These are phyloP conservation scores for Euptelea pleiosperma DNA, from an alignment of 164 flowering plant genomes.

Conservation along the genomic window DNA sequence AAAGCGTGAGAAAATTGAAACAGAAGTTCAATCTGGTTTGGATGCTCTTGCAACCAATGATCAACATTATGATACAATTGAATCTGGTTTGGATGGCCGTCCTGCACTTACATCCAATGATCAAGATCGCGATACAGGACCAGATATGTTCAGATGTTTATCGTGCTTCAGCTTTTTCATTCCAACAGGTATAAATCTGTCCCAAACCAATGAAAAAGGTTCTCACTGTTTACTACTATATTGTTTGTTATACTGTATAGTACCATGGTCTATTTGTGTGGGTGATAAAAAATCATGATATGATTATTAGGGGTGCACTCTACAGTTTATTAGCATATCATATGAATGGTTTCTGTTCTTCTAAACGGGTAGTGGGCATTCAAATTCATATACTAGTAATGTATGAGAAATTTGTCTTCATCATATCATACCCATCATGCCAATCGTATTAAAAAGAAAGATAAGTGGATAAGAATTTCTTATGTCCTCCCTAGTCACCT, in stretches of 20 bases:
- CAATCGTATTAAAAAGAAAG: too few species aligned
- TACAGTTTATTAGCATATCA: too few species aligned
- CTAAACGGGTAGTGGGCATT: too few species aligned
- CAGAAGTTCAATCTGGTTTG: slow-evolving; percentile 8
- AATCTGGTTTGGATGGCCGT: slow-evolving; percentile 6
- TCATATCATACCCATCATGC: too few species aligned
- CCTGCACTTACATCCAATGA: slow-evolving; percentile 17
- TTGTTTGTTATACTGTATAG: neutral
- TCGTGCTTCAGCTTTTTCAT: slow-evolving; percentile 72
- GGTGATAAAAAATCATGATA: too few species aligned
- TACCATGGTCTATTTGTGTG: too few species aligned
- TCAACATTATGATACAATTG: slow-evolving; percentile 8
- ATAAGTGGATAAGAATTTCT: too few species aligned
- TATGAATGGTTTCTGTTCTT: too few species aligned
- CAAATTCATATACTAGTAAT: too few species aligned
- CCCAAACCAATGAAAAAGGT: neutral
- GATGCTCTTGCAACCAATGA: slow-evolving; percentile 6
- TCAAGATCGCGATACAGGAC: slow-evolving; percentile 24
- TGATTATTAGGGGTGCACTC: too few species aligned
- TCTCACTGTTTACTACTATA: neutral
- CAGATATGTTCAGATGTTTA: slow-evolving; percentile 64
- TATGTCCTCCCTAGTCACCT: too few species aligned
- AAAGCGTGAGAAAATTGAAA: slow-evolving; percentile 33
- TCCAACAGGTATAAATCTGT: slow-evolving; percentile 47
- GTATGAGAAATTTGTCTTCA: too few species aligned